phyloP scores from a whole-genome alignment of 768 basidiomycete species.

The Symmetrospora coprosmae region DNA sequence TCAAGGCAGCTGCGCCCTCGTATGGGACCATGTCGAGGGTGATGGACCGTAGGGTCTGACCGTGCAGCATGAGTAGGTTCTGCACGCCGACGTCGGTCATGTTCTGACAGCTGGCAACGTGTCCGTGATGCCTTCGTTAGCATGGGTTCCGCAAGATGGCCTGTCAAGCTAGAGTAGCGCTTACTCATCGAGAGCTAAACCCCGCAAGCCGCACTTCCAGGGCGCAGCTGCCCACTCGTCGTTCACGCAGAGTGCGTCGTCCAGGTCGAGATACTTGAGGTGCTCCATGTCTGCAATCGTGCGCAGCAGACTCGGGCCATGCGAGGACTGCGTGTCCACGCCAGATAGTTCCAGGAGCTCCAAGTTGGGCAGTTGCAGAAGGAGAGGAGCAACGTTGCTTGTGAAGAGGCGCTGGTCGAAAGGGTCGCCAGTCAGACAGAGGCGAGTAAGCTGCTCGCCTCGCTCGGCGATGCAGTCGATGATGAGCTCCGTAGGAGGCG shows the following conservation, averaged over 20 bases:
- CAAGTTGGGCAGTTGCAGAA: background rate
- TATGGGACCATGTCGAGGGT: background rate
- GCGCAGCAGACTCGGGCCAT: background rate
- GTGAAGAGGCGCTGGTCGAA: background rate
- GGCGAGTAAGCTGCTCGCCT: background rate
- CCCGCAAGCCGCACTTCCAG: slow-evolving; percentile 1
- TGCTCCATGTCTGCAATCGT: background rate
- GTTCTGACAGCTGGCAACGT: slow-evolving; percentile 1
- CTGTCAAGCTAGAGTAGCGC: background rate
- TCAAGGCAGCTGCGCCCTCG: background rate
- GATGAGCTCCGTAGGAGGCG: background rate
- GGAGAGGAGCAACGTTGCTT: background rate
- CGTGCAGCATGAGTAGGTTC: background rate
- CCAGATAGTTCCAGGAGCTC: background rate
- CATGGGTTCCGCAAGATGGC: background rate
- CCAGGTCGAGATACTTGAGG: background rate
- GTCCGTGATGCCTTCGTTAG: background rate
- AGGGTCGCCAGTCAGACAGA: background rate
- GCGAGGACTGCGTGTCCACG: background rate
- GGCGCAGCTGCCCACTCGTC: slow-evolving; percentile 11
- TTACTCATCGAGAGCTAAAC: slow-evolving; percentile 2
- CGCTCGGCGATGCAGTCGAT: background rate
- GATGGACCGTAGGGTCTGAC: background rate
- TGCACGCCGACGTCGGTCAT: background rate
- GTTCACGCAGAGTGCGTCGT: background rate